phyloP scores from a whole-genome alignment of 257 asterid genomes.

The Nyctanthes arbortristis region DNA sequence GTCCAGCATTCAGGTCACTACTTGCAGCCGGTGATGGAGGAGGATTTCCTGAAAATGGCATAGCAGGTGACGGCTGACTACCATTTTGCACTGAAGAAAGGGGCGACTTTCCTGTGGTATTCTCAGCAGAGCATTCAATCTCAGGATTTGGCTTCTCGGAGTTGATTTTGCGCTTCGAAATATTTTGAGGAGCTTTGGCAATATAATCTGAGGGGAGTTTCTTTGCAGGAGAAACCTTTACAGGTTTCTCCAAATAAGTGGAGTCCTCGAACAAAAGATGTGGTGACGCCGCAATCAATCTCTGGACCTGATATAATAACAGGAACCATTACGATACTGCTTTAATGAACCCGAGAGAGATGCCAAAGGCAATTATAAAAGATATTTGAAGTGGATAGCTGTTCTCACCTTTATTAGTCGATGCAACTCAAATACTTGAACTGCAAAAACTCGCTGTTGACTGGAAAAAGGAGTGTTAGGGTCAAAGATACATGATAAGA shows the following conservation, averaged over 20 bases:
- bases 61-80: conserved; percentile 27
- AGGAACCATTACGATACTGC: not conserved
- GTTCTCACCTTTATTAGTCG: conserved; percentile 68
- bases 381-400: conserved; percentile 1
- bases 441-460: conserved; percentile 87
- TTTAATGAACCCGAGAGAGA: not conserved
- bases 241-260: conserved; percentile 40
- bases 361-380: not conserved
- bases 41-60: conserved; percentile 29
- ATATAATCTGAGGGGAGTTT: conserved; percentile 44
- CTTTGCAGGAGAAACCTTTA: conserved; percentile 40
- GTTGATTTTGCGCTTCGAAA: conserved; percentile 39
- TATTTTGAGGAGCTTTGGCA: conserved; percentile 33
- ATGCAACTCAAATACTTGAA: conserved; percentile 96
- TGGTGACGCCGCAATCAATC: conserved; percentile 66
- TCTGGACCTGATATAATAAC: conserved; percentile 66
- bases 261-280: conserved; percentile 55
- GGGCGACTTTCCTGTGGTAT: conserved; percentile 45
- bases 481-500: conserved; percentile 2
- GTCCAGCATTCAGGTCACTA: conserved; percentile 33
- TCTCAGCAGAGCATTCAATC: conserved; percentile 70
- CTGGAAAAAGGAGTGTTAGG: conserved; percentile 39
- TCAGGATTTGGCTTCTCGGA: conserved; percentile 36
- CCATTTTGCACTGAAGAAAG: conserved; percentile 43
- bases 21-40: conserved; percentile 30